Evolutionary conservation across 208 protist genomes (phyloP).

Genomic region (Kentomonas sorsogonicus): DNA sequence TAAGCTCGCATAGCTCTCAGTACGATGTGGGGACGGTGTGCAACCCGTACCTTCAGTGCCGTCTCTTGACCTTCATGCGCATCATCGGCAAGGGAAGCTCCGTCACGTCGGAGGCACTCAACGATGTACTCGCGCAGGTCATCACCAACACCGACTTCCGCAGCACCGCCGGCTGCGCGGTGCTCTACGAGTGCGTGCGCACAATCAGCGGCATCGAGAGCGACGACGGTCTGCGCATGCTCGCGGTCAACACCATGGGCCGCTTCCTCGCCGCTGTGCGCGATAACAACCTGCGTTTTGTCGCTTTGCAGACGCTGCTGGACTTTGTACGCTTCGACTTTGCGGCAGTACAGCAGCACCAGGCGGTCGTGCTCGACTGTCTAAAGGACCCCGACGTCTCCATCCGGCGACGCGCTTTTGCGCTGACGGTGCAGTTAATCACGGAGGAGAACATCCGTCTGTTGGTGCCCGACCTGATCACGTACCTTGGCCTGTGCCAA

Average conservation of each 20-base stretch:
- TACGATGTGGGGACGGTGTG: slow-evolving; percentile 94
- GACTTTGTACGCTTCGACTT: slow-evolving; percentile 86
- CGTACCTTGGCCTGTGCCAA: slow-evolving; percentile 90
- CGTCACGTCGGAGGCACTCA: slow-evolving; percentile 93
- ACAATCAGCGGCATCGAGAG: slow-evolving; percentile 97
- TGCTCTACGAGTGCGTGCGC: slow-evolving; percentile 98
- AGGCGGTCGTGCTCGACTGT: slow-evolving; percentile 95
- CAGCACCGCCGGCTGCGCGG: slow-evolving; percentile 96
- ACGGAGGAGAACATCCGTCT: slow-evolving; percentile 91
- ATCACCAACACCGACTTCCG: slow-evolving; percentile 96
- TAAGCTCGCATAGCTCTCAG: slow-evolving; percentile 91
- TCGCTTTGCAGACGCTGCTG: slow-evolving; percentile 93
- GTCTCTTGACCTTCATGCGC: slow-evolving; percentile 93
- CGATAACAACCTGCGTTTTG: slow-evolving; percentile 99
- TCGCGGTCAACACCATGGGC: slow-evolving; percentile 98
- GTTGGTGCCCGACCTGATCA: slow-evolving; percentile 93
- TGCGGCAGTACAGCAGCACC: slow-evolving; percentile 86
- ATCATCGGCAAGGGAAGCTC: slow-evolving; percentile 92
- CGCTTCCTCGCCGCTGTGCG: slow-evolving; percentile 93
- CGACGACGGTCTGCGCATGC: slow-evolving; percentile 75
- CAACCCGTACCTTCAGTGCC: slow-evolving; percentile 98
- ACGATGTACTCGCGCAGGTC: slow-evolving; percentile 97
- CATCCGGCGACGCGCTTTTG: slow-evolving; percentile 94
- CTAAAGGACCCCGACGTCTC: slow-evolving; percentile 95
- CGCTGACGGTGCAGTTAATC: slow-evolving; percentile 96